phyloP scores from a whole-genome alignment of 2,329 filamentous ascomycete species.

The Cadophora sp. region DNA sequence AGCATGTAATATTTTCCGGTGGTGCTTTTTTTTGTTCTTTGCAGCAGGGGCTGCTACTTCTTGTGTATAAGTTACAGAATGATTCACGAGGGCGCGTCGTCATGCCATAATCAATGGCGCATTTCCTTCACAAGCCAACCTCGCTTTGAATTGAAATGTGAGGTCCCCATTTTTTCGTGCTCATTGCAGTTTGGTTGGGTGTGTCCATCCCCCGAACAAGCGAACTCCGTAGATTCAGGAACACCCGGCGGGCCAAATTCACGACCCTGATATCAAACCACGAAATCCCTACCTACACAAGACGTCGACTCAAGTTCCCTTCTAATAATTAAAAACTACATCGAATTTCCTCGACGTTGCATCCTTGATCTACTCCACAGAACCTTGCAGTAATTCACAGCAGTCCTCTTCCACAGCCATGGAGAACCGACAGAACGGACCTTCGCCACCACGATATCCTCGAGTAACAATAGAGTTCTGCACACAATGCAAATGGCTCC shows the following conservation, averaged over 20 bases:
- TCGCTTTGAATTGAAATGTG: slow-evolving; percentile 9
- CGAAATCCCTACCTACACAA: background rate
- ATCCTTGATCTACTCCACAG: background rate
- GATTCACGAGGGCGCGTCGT: slow-evolving; percentile 21
- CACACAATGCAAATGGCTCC: slow-evolving; percentile 90
- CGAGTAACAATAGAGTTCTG: slow-evolving; percentile 90
- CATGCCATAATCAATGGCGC: slow-evolving; percentile 14
- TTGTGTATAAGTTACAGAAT: slow-evolving; percentile 31
- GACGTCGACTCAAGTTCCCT: background rate
- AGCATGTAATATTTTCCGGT: slow-evolving; percentile 37
- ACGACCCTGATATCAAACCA: slow-evolving; percentile 16
- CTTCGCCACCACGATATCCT: slow-evolving; percentile 58
- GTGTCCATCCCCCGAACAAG: background rate
- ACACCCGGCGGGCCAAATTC: slow-evolving; percentile 5
- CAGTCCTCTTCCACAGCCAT: background rate
- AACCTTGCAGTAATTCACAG: background rate
- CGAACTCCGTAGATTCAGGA: slow-evolving; percentile 14
- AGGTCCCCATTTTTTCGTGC: slow-evolving; percentile 13
- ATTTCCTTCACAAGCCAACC: slow-evolving; percentile 11
- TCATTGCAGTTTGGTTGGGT: background rate
- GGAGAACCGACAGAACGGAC: slow-evolving; percentile 19
- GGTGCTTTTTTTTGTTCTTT: slow-evolving; percentile 27
- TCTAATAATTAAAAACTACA: background rate
- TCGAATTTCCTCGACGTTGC: background rate
- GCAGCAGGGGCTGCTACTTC: slow-evolving; percentile 26